Evolutionary conservation across 768 basidiomycete genomes (phyloP), one percentile per base, ranked within the genome.

Genomic region (Amyloporia xantha): DNA sequence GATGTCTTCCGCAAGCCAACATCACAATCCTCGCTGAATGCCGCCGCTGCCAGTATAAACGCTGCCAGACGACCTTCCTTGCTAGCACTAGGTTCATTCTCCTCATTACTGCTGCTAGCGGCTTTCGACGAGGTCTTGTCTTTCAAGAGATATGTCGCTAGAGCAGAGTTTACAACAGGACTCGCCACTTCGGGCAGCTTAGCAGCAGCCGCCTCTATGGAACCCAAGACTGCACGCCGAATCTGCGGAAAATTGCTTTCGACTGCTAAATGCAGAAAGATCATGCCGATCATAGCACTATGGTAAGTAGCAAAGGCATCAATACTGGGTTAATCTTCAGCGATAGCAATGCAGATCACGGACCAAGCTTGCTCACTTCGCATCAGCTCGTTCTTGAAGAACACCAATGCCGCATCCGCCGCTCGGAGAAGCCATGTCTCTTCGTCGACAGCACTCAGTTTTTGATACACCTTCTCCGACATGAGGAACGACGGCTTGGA

Each of bases 401-500:
- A 74, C 4, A 64, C 55, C 6, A 82, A 48, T 2, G 74, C 66
- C 3, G 73, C 76, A 47, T 84, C 72, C 7, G 74, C 61, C 0
- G 86, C 84, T 26, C 83, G 75, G 12, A 91, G 66, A 1, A 96
- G 66, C 94, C 93, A 96, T 11, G 55, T 58, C 48, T 90, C 82
- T 13, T 91, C 91, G 2, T 75, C 74, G 0, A 71, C 56, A 5
- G 79, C 75, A 5, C 70, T 67, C 13, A 85, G 54, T 61, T 89
- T 91, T 50, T 83, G 78, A 58, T 91, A 92, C 0, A 90, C 81
- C 62, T 88, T 92, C 46, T 95, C 92, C 79, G 81, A 91, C 12
- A 94, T 57, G 35, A 97, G 65, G 68, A 96, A 96, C 1, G 87
- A 84, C 0, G 91, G 87, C 61, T 91, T 96, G 20, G 76, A 67